Percentiles rank a stretch among this genome's conserved stretches.
phyloP scores from a whole-genome alignment of 2,329 filamentous ascomycete species.

The Metarhizium sp. region DNA sequence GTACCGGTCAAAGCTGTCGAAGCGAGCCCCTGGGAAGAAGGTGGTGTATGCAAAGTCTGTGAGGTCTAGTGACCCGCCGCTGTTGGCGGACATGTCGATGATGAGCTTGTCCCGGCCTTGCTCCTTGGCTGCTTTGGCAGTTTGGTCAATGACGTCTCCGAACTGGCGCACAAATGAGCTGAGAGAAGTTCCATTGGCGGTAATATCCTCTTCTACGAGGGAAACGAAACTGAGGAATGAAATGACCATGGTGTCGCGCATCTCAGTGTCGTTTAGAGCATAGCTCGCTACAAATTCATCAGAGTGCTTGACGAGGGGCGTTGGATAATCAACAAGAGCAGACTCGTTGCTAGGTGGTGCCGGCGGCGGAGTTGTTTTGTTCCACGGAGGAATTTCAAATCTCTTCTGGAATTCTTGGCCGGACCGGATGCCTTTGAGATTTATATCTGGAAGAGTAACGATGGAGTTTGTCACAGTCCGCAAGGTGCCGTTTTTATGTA shows the following conservation, averaged over 20 bases:
- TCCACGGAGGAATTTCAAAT: not conserved
- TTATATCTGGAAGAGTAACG: not conserved
- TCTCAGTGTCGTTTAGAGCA: not conserved
- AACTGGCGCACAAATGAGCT: constrained; percentile 10
- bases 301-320: not conserved
- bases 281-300: not conserved
- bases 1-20: constrained; percentile 4
- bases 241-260: not conserved
- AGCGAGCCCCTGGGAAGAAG: constrained; percentile 18
- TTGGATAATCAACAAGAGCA: not conserved
- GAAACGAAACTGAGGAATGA: not conserved
- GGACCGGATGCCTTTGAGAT: not conserved
- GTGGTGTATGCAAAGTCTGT: constrained; percentile 39
- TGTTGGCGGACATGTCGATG: constrained; percentile 53
- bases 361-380: not conserved
- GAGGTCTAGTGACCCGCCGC: constrained; percentile 41
- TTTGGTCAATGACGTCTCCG: not conserved
- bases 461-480: not conserved
- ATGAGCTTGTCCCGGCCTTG: constrained; percentile 37
- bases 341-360: not conserved
- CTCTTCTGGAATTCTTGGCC: not conserved
- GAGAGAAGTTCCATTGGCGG: not conserved
- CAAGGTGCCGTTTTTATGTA: not conserved
- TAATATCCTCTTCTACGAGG: not conserved
- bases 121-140: constrained; percentile 28